Base-by-base conservation (phyloP, 495 filamentous ascomycete species). In the Penicillium turbatum region DNA sequence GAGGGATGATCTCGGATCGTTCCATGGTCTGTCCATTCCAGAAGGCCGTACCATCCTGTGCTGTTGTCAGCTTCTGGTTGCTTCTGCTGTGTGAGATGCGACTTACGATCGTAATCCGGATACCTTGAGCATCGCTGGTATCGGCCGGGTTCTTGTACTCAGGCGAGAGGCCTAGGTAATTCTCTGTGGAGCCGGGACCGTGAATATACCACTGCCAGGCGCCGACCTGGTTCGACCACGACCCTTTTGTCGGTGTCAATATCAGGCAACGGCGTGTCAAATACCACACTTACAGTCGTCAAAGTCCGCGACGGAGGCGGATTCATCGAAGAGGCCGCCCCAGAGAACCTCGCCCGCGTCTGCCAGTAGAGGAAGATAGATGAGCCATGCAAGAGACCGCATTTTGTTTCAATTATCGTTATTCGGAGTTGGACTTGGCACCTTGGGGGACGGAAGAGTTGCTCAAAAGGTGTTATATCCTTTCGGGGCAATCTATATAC, bases 121-220 rank as follows among this genome's bases (percentile, higher is more conserved):
- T 79, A 16, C 86, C 86, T 66, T 87, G 80, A 16, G 65, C 77
- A 26, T 82, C 83, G 44, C 69, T 74, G 1, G 72, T 69, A 61
- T 86, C 83, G 45, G 82, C 82, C 0, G 86, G 86, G 69, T 88
- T 89, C 71, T 86, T 86, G 78, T 73, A 84, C 44, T 59, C 48
- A 1, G 74, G 56, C 11, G 70, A 73, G 0, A 86, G 71, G 53
- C 78, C 82, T 45, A 87, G 77, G 56, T 87, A 86, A 45, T 79
- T 58, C 13, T 73, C 70, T 3, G 84, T 81, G 3, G 65, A 34
- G 16, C 72, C 78, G 7, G 67, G 61, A 4, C 84, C 84, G 71
- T 87, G 81, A 67, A 88, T 89, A 69, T 89, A 88, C 75, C 86
- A 88, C 61, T 88, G 84, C 67, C 82, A 89, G 1, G 82, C 79